Evolutionary conservation across 2,329 filamentous ascomycete genomes (phyloP), one percentile per base, ranked within the genome.

Genomic region (Microdochium bolleyi): DNA sequence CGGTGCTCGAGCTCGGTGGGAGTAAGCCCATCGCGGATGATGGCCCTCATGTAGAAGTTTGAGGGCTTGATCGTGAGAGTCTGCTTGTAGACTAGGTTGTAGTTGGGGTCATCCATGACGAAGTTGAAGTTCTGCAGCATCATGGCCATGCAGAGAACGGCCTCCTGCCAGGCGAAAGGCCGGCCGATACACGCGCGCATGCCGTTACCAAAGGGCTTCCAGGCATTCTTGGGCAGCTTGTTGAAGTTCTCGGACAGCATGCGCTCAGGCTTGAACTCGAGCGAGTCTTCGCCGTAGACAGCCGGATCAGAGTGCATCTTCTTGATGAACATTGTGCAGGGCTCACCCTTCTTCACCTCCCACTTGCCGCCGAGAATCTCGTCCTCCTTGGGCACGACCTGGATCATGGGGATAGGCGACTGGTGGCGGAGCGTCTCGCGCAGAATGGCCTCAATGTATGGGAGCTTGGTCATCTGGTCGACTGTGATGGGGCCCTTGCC

Each of bases 201-300:
- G 1, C 87, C 87, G 54, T 87, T 87, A 1, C 88, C 88, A 59
- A 91, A 92, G 2, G 88, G 85, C 68, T 88, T 87, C 83, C 82
- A 87, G 30, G 77, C 76, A 52, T 80, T 81, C 14, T 76, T 75
- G 27, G 82, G 84, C 5, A 88, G 73, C 24, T 80, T 79, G 55
- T 82, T 78, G 60, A 89, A 90, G 24, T 79, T 75, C 14, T 84
- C 85, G 38, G 88, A 83, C 0, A 85, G 67, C 85, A 90, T 88
- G 10, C 87, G 75, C 63, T 90, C 87, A 0, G 88, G 87, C 52
- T 74, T 76, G 69, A 88, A 91, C 21, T 82, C 77, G 1, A 77
- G 64, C 1, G 84, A 84, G 54, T 88, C 84, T 0, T 79, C 75
- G 0, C 87, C 87, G 49, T 74, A 90, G 0, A 88, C 79, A 1